Evolutionary conservation across 1,284 basidiomycete species (phyloP).

Genomic region (Cutaneotrichosporon daszewskae): DNA sequence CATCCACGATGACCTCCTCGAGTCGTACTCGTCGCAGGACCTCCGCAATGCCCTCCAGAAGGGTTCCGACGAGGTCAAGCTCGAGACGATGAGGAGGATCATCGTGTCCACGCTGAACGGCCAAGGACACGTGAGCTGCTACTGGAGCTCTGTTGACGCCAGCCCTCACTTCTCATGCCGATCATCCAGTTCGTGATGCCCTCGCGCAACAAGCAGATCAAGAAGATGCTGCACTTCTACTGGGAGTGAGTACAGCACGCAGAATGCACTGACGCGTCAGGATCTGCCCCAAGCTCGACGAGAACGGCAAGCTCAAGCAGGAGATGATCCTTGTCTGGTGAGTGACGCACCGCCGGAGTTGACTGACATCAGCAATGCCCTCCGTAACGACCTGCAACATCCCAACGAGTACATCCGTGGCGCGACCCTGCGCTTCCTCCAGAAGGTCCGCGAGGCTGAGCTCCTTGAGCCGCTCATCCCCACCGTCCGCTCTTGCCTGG

Average conservation of each 20-base stretch:
- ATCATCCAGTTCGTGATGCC: slow-evolving; percentile 98
- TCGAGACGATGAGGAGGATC: slow-evolving; percentile 94
- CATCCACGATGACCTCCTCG: slow-evolving; percentile 66
- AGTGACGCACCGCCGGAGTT: slow-evolving; percentile 40
- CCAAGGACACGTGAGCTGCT: slow-evolving; percentile 57
- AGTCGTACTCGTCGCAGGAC: slow-evolving; percentile 74
- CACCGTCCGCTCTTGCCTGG: slow-evolving; percentile 86
- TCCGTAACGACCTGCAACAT: slow-evolving; percentile 98
- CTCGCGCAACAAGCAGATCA: slow-evolving; percentile 90
- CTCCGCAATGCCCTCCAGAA: slow-evolving; percentile 84
- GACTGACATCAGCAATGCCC: slow-evolving; percentile 67
- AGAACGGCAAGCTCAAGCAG: slow-evolving; percentile 95
- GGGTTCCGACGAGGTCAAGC: slow-evolving; percentile 87
- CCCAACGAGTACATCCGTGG: slow-evolving; percentile 99
- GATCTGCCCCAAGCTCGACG: slow-evolving; percentile 96
- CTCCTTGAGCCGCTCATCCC: slow-evolving; percentile 94
- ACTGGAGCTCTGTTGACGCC: slow-evolving; percentile 9
- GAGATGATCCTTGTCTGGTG: slow-evolving; percentile 99
- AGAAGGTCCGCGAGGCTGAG: slow-evolving; percentile 92
- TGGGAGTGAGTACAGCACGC: slow-evolving; percentile 63
- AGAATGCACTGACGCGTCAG: slow-evolving; percentile 15
- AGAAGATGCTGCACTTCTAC: slow-evolving; percentile 98
- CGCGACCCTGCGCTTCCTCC: slow-evolving; percentile 90
- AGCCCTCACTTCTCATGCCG: slow-evolving; percentile 92
- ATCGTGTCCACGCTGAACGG: slow-evolving; percentile 95